phyloP scores from a whole-genome alignment of 2,329 filamentous ascomycete genomes.

The Fusarium siculi region DNA sequence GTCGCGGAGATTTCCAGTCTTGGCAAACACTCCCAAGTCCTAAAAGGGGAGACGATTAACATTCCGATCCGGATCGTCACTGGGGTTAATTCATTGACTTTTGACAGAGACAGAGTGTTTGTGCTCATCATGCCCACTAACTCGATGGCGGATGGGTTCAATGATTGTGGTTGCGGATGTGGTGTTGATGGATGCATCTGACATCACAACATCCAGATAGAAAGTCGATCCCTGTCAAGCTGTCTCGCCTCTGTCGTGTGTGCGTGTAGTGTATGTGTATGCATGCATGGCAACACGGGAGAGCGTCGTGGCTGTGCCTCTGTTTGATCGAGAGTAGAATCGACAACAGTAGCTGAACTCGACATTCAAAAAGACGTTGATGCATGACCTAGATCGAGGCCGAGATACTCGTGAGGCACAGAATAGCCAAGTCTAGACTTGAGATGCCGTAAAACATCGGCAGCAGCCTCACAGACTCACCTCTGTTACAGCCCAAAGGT shows the following conservation, averaged over 20 bases:
- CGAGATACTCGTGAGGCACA: conserved; percentile 4
- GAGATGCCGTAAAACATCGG: background rate
- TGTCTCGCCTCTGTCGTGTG: conserved; percentile 26
- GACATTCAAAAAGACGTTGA: background rate
- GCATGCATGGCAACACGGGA: conserved; percentile 6
- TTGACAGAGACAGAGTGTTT: background rate
- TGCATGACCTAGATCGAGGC: conserved; percentile 10
- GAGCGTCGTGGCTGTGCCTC: conserved; percentile 31
- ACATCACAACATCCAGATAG: conserved; percentile 22
- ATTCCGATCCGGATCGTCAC: conserved; percentile 35
- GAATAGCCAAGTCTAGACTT: conserved; percentile 18
- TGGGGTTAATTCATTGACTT: conserved; percentile 33
- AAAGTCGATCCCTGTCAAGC: conserved; percentile 32
- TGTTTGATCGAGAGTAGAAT: conserved; percentile 5
- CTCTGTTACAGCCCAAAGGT: background rate
- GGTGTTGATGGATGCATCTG: conserved; percentile 22
- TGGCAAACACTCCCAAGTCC: conserved; percentile 6
- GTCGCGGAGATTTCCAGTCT: conserved; percentile 10
- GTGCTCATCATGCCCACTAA: background rate
- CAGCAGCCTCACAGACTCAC: conserved; percentile 1
- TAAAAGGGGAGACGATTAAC: conserved; percentile 26
- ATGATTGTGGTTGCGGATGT: background rate
- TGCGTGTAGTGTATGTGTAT: background rate
- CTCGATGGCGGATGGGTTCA: background rate
- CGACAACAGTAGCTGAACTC: conserved; percentile 25